Base-by-base conservation (phyloP, 352 stramenopile species). In the Globisporangium orthogonon region DNA sequence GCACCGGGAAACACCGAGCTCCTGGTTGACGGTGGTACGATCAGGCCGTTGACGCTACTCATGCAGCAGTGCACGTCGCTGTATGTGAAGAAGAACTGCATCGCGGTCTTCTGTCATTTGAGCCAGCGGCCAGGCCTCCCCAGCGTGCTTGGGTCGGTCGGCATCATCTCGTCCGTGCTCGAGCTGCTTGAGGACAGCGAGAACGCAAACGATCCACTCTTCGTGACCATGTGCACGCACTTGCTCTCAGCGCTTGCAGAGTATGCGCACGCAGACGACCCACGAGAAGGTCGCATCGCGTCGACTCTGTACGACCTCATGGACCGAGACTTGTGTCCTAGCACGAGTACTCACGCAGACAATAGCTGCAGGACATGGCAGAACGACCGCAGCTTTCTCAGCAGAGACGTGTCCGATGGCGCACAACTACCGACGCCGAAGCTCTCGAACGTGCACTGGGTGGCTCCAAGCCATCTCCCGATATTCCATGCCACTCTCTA, bases 171-270 rank as follows among this genome's bases (percentile, higher is more conserved):
- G 2, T 67, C 69, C 15, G 66, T 83, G 23, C 59, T 89, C n/a
- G 69, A 78, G 50, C 66, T 85, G 14, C 60, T 91, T 3, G 68
- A 87, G 29, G 52, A 67, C 40, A 30, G 61, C 62, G 50, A 50
- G 69, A 48, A 18, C 52, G 15, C 54, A 9, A 40, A 40, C 29
- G 63, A 81, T 35, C 33, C 63, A 2, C 48, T 72, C 28, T 66
- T 87, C 2, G 69, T 88, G 56, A 70, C 56, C 43, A 88, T 91
- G 75, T 89, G 78, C 53, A 54, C 87, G 3, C 76, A 89, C 61
- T 55, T 91, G 51, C 63, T 91, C 31, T 78, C 78, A 0, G 67
- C 68, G 33, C 65, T 91, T 2, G 81, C 81, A 3, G 65, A 76
- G 50, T 89, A 83, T 48, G 74, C 76, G n/a, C 77, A 67, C 2